Evolutionary conservation across 164 flowering plant genomes (phyloP).

Genomic region (Magnolia kwangsiensis): DNA sequence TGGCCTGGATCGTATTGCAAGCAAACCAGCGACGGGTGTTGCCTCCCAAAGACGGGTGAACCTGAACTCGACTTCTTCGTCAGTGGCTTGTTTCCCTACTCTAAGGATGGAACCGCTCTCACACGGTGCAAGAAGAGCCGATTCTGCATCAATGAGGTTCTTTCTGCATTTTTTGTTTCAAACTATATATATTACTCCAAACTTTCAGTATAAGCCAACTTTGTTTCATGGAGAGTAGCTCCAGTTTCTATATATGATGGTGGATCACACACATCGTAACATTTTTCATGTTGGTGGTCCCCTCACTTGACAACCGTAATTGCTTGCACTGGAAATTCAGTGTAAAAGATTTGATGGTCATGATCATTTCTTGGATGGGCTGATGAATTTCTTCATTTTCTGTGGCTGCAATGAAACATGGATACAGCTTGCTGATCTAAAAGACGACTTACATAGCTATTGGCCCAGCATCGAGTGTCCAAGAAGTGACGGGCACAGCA

Average conservation of each 20-base stretch:
- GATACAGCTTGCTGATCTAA: conserved; percentile 10
- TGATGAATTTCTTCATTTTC: too few relatives aligned
- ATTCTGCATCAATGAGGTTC: conserved; percentile 9
- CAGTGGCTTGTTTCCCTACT: conserved; percentile 2
- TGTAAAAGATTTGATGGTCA: not conserved
- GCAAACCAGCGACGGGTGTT: conserved; percentile 11
- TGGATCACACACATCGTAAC: too few relatives aligned
- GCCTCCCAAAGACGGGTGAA: conserved; percentile 9
- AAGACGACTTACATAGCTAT: conserved; percentile 5
- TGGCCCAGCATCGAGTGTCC: conserved; percentile 17
- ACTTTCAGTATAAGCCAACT: not conserved
- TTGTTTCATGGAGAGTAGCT: not conserved
- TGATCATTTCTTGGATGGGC: not conserved
- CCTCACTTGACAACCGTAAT: not conserved
- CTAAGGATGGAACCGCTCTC: conserved; percentile 3
- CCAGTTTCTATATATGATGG: not conserved
- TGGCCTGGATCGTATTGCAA: conserved; percentile 19
- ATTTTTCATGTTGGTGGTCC: not conserved
- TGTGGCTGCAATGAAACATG: not conserved
- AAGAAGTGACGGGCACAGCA: not conserved
- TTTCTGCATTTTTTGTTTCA: not conserved
- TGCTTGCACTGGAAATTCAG: not conserved
- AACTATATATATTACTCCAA: too few relatives aligned
- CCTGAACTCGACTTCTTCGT: conserved; percentile 13
- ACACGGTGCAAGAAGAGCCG: conserved; percentile 4